These are phyloP conservation scores for Xanthoconium separans DNA, from an alignment of 1,284 basidiomycete genomes.

Conservation along the genomic window DNA sequence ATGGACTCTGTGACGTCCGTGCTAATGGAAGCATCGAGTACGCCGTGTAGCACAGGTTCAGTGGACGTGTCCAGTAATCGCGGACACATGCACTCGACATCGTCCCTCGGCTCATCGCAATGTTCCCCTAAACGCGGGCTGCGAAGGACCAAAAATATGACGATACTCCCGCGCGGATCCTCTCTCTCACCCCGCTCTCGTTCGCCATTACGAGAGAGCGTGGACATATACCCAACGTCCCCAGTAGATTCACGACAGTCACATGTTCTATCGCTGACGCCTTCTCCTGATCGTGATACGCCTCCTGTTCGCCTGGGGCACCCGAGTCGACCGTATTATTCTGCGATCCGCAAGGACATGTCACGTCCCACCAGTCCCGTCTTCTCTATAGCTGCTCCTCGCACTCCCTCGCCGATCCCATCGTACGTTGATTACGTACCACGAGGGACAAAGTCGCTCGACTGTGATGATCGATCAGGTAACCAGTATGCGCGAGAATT, in stretches of 20 bases:
- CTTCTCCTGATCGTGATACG: slow-evolving; percentile 23
- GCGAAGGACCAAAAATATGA: slow-evolving; percentile 41
- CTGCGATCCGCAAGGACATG: slow-evolving; percentile 61
- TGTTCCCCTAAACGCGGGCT: slow-evolving; percentile 33
- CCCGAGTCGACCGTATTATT: slow-evolving; percentile 58
- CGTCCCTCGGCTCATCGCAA: slow-evolving; percentile 24
- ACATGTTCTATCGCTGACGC: slow-evolving; percentile 17
- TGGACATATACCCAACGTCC: slow-evolving; percentile 20
- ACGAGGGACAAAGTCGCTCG: slow-evolving; percentile 31
- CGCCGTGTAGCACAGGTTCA: slow-evolving; percentile 22
- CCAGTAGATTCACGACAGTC: slow-evolving; percentile 20
- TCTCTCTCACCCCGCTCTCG: slow-evolving; percentile 39
- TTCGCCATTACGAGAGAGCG: slow-evolving; percentile 25
- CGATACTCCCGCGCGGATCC: slow-evolving; percentile 38
- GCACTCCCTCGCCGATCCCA: slow-evolving; percentile 27
- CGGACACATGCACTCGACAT: slow-evolving; percentile 18
- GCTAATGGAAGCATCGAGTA: slow-evolving; percentile 21
- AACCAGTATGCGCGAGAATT: slow-evolving; percentile 18
- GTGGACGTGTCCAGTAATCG: slow-evolving; percentile 14
- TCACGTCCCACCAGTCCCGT: slow-evolving; percentile 39
- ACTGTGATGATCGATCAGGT: slow-evolving; percentile 30
- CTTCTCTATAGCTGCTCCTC: slow-evolving; percentile 23
- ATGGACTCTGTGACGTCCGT: slow-evolving; percentile 23
- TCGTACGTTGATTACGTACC: slow-evolving; percentile 27
- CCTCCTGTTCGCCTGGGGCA: slow-evolving; percentile 47